A percentile compares a stretch with the other conserved stretches of the same genome.
Conservation (phyloP, 1,284 basidiomycete species). For the Boletus smithii region DNA sequence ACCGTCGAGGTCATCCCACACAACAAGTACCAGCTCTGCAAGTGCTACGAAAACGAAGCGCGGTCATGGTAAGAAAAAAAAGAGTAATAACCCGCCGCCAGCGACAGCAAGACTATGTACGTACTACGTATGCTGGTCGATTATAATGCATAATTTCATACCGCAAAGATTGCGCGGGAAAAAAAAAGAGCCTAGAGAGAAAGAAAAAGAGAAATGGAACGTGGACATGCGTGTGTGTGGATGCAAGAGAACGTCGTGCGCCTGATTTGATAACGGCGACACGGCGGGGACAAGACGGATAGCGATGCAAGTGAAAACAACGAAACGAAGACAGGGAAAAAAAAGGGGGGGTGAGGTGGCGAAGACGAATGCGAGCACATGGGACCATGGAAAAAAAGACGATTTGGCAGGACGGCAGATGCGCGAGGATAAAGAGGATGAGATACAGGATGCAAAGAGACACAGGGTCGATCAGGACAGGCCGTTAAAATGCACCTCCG, state of each 20-base stretch:
- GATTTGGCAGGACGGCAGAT: constrained; percentile 7
- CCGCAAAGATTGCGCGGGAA: constrained; percentile 7
- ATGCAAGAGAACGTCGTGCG: constrained; percentile 17
- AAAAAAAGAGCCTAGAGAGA: neutral
- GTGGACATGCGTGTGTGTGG: constrained; percentile 13
- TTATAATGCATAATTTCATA: constrained; percentile 32
- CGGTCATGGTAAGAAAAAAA: constrained; percentile 9
- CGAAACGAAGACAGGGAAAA: constrained; percentile 9
- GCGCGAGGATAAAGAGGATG: constrained; percentile 11
- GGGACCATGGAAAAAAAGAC: neutral
- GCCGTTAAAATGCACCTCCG: constrained; percentile 40
- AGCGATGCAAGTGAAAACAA: constrained; percentile 23
- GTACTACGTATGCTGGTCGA: constrained; percentile 20
- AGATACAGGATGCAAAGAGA: constrained; percentile 4
- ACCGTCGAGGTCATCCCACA: constrained; percentile 16
- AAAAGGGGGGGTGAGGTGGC: neutral
- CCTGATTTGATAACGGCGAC: constrained; percentile 6
- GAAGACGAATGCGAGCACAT: constrained; percentile 9
- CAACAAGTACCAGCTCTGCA: constrained; percentile 16
- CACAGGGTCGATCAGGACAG: neutral
- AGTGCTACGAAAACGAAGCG: constrained; percentile 16
- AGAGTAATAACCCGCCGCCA: constrained; percentile 11
- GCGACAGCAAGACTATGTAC: constrained; percentile 29
- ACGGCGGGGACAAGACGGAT: constrained; percentile 15
- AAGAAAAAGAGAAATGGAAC: constrained; percentile 2